Conservation (phyloP, 148 eudicot species). For the Silene latifolia region DNA sequence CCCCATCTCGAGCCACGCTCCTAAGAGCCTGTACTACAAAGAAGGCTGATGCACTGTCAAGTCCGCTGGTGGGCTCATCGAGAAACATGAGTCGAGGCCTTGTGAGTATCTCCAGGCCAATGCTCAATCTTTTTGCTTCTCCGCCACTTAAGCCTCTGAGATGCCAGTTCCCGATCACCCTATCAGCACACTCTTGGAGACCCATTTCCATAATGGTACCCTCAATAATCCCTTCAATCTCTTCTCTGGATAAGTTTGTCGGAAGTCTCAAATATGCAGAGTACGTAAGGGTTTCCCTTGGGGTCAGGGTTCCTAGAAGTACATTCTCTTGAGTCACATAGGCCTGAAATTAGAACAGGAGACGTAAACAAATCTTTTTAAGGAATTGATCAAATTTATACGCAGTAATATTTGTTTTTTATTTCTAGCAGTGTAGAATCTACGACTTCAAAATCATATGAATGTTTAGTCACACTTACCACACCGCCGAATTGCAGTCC, state of each 20-base stretch:
- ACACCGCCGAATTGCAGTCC: conserved; percentile 58
- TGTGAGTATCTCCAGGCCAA: conserved; percentile 68
- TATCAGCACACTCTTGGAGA: conserved; percentile 73
- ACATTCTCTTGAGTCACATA: conserved; percentile 82
- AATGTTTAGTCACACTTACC: conserved; percentile 41
- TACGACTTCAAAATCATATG: not conserved
- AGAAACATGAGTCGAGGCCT: conserved; percentile 69
- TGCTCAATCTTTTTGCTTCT: conserved; percentile 72
- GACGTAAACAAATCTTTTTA: no score
- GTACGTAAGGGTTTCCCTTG: conserved; percentile 61
- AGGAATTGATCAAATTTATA: not conserved
- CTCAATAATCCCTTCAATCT: conserved; percentile 49
- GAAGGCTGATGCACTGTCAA: conserved; percentile 85
- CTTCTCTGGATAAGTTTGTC: conserved; percentile 38
- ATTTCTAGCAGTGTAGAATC: no score
- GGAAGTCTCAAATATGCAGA: conserved; percentile 81
- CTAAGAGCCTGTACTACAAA: conserved; percentile 77
- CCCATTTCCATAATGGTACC: conserved; percentile 75
- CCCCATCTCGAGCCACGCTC: conserved; percentile 57
- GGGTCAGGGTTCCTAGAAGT: conserved; percentile 62
- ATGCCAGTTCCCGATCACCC: conserved; percentile 73
- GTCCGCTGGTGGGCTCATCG: conserved; percentile 87
- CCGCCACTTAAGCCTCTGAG: conserved; percentile 83
- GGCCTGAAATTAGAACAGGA: conserved; percentile 40
- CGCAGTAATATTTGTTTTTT: not conserved